Evolutionary conservation across 345 rosid genomes (phyloP).

Genomic region (Populus euphratica): DNA sequence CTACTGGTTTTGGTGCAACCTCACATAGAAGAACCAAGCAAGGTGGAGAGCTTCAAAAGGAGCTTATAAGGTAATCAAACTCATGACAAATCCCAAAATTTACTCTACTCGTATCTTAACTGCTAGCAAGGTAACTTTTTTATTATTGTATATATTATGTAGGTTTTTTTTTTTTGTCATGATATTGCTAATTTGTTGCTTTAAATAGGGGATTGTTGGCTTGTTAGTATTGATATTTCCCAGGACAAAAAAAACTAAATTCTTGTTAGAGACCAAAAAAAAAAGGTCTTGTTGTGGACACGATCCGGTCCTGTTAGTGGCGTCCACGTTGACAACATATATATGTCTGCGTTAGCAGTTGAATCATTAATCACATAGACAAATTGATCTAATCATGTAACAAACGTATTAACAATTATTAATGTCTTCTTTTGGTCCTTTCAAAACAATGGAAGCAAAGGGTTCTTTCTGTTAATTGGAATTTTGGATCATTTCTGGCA

Average conservation of each 20-base stretch:
- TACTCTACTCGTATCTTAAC: background rate
- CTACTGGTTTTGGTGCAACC: constrained; percentile 30
- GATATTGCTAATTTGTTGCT: background rate
- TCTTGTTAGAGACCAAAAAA: background rate
- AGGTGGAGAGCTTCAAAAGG: constrained; percentile 26
- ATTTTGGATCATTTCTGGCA: background rate
- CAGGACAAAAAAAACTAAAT: background rate
- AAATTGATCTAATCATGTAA: background rate
- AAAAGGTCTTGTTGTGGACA: background rate
- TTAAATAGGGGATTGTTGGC: background rate
- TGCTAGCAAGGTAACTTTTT: background rate
- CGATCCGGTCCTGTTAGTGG: background rate
- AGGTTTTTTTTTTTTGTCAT: background rate
- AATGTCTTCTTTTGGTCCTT: background rate
- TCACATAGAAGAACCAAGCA: constrained; percentile 28
- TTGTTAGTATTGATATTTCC: background rate
- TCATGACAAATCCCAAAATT: background rate
- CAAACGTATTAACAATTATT: background rate
- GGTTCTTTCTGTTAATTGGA: background rate
- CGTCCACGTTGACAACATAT: background rate
- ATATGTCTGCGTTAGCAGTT: background rate
- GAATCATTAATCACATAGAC: background rate
- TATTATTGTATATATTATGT: background rate
- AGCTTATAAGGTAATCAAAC: constrained; percentile 21
- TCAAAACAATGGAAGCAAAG: background rate